Evolutionary conservation across 768 basidiomycete genomes (phyloP), one percentile per base, ranked within the genome.

Genomic region (Tylopilus plumbeoviolaceoides): DNA sequence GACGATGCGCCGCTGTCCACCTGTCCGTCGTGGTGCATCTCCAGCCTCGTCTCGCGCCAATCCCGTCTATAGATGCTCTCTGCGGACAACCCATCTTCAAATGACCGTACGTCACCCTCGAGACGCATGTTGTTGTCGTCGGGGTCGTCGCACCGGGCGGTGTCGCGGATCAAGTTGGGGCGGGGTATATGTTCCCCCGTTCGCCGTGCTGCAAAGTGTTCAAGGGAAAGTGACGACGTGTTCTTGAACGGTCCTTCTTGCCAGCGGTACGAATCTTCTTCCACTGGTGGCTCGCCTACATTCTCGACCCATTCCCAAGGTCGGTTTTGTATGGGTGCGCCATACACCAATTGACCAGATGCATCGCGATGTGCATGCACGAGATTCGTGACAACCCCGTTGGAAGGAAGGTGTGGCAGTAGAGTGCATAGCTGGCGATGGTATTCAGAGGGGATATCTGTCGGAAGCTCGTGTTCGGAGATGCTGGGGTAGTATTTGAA

Each of bases 261-360:
- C 47, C 74, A 73, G 25, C 68, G 67, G 23, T 76, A 70, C 30
- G 73, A 72, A 10, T 78, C 77, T 28, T 73, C 77, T 10, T 74
- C 64, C 25, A 79, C 30, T 0, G 41, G 78, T 4, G 73, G 57
- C 11, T 71, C 61, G 9, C 88, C 88, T 4, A 91, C 62, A 63
- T 85, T 81, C 67, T 92, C 89, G 7, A 84, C 81, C 89, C 89
- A 91, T 66, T 92, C 89, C 89, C 89, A 92, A 4, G 90, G 87
- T 30, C 83, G 79, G 67, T 90, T 88, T 51, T 80, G 73, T 17
- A 91, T 85, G 2, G 79, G 75, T 5, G 70, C 63, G 18, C 78
- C 76, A 54, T 74, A 72, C 3, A 81, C 62, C 5, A 81, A 54
- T 17, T 76, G 73, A 0, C 85, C 86, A 12, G 70, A 70, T 2